Evolutionary conservation across 1,284 basidiomycete species (phyloP), one percentile per base, ranked within the genome.

Genomic region (Moesziomyces globuligerus): DNA sequence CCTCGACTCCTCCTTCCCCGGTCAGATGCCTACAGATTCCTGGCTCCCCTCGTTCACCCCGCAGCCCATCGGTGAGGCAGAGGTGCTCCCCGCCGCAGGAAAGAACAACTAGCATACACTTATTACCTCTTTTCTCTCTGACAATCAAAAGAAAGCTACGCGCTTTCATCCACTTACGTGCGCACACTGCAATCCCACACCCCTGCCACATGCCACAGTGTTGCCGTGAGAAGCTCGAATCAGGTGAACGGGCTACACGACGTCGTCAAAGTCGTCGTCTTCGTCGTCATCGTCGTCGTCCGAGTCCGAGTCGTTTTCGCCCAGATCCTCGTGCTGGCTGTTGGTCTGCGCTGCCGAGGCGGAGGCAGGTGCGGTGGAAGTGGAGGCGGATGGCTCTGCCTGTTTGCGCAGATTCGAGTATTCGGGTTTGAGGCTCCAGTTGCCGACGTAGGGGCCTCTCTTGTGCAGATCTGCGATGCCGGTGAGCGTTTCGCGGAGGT

Each of bases 381-480:
- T 15, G 11, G 15, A 7, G n/a, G n/a, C n/a, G n/a, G n/a, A n/a
- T n/a, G n/a, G n/a, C 48, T 64, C 61, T 24, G 57, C 21, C 37
- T 73, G 53, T 36, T 58, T 55, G 6, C 53, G 15, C 54, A 41
- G 18, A 21, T 47, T 50, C 10, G 28, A 34, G 45, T 66, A 81
- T 43, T 81, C 80, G 11, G 68, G 72, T 39, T 83, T 79, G 32
- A 83, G 65, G 26, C 72, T 73, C 75, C 83, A 87, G 72, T 85
- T 82, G 29, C 85, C 83, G 17, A 81, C 78, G 55, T 87, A 86
- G n/a, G 83, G 83, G 1, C 94, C 94, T 48, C 89, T 89, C 54
- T 89, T 89, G 81, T 94, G 89, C 44, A 93, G 85, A 61, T 87
- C 88, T 2, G 91, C 94, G 44, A 97, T 90, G 67, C 92, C 90